Conservation (phyloP, 73 alveolate species). For the Symbiodinium natans region DNA sequence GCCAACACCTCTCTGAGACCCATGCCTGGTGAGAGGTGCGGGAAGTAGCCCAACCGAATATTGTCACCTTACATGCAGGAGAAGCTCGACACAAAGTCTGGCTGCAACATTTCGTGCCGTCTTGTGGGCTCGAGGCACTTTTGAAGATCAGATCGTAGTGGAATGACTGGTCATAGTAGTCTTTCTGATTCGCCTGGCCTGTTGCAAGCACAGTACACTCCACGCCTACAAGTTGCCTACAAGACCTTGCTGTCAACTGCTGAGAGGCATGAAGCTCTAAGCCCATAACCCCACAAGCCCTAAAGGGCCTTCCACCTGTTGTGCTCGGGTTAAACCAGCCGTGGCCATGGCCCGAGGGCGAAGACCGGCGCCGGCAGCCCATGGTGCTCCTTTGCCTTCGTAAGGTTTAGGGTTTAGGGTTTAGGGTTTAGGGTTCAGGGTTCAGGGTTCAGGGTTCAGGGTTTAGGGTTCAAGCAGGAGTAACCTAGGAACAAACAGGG, state of each 20-base stretch:
- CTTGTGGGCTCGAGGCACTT: not conserved
- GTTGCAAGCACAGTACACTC: not conserved
- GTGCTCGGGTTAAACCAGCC: not conserved
- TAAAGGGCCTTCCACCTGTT: not conserved
- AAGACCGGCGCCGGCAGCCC: too few species aligned
- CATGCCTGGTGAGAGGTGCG: not conserved
- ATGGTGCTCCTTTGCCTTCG: too few species aligned
- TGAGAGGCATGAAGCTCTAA: too few species aligned
- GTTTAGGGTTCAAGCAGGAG: too few species aligned
- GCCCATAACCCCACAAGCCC: too few species aligned
- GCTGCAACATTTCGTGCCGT: too few species aligned
- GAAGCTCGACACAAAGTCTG: too few species aligned
- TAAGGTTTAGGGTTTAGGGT: too few species aligned
- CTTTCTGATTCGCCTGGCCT: constrained; percentile 48
- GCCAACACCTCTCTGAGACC: too few species aligned
- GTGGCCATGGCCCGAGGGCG: not conserved
- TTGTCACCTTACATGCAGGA: constrained; percentile 10
- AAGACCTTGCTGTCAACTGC: not conserved
- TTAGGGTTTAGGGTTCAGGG: too few species aligned
- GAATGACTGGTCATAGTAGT: constrained; percentile 49
- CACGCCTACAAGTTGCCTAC: not conserved
- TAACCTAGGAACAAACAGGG: too few species aligned
- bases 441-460: too few species aligned
- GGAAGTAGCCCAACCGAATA: constrained; percentile 72
- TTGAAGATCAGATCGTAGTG: constrained; percentile 47